Conservation (phyloP, 768 basidiomycete species). For the Crassisporium funariophilum region DNA sequence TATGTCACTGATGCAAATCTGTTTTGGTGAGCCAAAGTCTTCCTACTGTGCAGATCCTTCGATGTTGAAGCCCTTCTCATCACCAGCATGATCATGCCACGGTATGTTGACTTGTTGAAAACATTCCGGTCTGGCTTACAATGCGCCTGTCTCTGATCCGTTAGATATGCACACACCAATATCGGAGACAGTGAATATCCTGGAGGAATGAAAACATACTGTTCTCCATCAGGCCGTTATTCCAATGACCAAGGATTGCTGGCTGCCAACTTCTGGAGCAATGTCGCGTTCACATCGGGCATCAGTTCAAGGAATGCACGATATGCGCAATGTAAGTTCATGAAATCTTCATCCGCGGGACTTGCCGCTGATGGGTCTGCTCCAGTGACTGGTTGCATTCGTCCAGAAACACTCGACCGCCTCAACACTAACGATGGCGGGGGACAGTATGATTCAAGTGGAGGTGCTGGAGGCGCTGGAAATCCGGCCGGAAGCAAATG, state of each 20-base stretch:
- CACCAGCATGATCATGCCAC: slow-evolving; percentile 54
- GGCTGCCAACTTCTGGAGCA: slow-evolving; percentile 51
- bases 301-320: slow-evolving; percentile 40
- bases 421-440: slow-evolving; percentile 50
- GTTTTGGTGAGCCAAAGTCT: slow-evolving; percentile 43
- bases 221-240: slow-evolving; percentile 45
- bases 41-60: not conserved
- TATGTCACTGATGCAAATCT: slow-evolving; percentile 43
- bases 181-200: slow-evolving; percentile 57
- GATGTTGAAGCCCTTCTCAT: too few species aligned
- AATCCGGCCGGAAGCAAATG: slow-evolving; percentile 54
- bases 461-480: slow-evolving; percentile 49
- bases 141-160: too few species aligned
- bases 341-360: not conserved
- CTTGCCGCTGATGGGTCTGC: too few species aligned
- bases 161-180: slow-evolving; percentile 50
- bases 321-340: slow-evolving; percentile 45
- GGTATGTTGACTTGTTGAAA: slow-evolving; percentile 30
- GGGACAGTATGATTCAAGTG: slow-evolving; percentile 60
- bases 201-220: slow-evolving; percentile 58
- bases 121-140: not conserved
- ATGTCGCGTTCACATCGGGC: slow-evolving; percentile 50
- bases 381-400: slow-evolving; percentile 57
- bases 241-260: slow-evolving; percentile 47
- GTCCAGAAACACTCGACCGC: slow-evolving; percentile 40